Base-by-base conservation (phyloP, 106 monocot species). In the Dendrobium chrysotoxum region DNA sequence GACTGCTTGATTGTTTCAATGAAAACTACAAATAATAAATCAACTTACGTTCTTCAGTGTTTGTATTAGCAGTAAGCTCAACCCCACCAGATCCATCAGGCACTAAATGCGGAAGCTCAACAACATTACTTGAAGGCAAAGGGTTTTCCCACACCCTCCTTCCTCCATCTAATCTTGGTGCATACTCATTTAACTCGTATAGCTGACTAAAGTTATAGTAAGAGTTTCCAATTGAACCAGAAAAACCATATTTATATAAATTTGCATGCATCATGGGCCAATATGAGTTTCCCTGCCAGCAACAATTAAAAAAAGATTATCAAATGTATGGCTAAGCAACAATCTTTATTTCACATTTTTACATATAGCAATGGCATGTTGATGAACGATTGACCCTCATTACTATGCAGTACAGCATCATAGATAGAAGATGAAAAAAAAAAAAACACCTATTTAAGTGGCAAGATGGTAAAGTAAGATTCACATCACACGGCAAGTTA, bases 41-140 rank as follows among this genome's bases (percentile, higher is more conserved):
- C 39, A 40, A 89, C 96, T 91, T 93, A 96, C 96, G 85, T 82
- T 93, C 93, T 46, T 93, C 88, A 65, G 80, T 80, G 75, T 72
- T 86, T 75, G 85, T 57, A 79, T 42, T 85, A 40, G 71, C 79
- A 89, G 58, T 86, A 40, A 77, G 40, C 78, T 86, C 87, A 55
- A 78, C 70, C 71, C 17, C 83, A 23, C 38, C 77, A 89, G 55
- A 53, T 75, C 83, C 88, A 83, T 89, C 75, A 46, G 50, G 30
- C 67, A 70, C 67, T 65, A 85, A 2, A 15, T 84, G 70, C 39
- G 87, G 80, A 39, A 80, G 79, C 40, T 87, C 90, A 21, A 79
- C 82, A 80, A 79, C 82, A 80, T 44, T 82, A 78, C 58, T 88
- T 53, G 86, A 44, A 74, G 75, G 79, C 72, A 79, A 46, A 61